Percentiles rank a stretch among this genome's conserved stretches.
phyloP scores from a whole-genome alignment of 805 yeast species.

The Candida schatavii region DNA sequence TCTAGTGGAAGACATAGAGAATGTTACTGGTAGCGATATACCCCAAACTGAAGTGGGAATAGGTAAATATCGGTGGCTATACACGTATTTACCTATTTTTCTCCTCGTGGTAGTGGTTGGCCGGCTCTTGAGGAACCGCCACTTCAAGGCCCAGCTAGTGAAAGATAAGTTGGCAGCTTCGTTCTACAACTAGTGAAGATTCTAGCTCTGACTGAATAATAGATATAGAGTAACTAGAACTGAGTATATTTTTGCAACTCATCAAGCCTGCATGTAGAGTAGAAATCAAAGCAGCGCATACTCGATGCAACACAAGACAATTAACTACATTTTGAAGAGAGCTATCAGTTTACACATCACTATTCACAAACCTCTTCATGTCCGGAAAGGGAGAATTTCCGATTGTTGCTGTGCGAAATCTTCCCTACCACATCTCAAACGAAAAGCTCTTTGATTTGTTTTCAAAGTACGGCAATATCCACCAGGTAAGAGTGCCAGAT shows the following conservation, averaged over 20 bases:
- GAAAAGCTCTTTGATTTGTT: conserved; percentile 50
- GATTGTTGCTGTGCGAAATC: conserved; percentile 54
- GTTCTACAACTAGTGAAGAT: conserved; percentile 3
- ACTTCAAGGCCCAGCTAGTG: neutral
- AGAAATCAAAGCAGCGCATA: too few relatives aligned
- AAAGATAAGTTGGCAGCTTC: conserved; percentile 3
- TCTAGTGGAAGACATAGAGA: conserved; percentile 4
- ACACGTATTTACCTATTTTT: conserved; percentile 1
- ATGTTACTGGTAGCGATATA: too few relatives aligned
- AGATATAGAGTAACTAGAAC: too few relatives aligned
- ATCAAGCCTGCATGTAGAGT: neutral
- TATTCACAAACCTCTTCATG: too few relatives aligned
- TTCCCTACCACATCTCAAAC: conserved; percentile 49
- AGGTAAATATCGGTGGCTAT: too few relatives aligned
- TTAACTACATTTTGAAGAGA: too few relatives aligned
- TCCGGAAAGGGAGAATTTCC: conserved; percentile 23
- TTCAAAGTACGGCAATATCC: conserved; percentile 53
- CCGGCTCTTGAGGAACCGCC: neutral
- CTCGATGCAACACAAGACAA: too few relatives aligned
- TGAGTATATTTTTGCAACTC: too few relatives aligned
- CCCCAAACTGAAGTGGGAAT: too few relatives aligned
- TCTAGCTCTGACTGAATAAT: too few relatives aligned
- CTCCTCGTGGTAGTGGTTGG: neutral
- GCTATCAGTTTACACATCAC: too few relatives aligned
- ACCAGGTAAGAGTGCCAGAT: conserved; percentile 47